These are phyloP conservation scores for Auricularia cornea DNA, from an alignment of 768 basidiomycete genomes.

Conservation along the genomic window DNA sequence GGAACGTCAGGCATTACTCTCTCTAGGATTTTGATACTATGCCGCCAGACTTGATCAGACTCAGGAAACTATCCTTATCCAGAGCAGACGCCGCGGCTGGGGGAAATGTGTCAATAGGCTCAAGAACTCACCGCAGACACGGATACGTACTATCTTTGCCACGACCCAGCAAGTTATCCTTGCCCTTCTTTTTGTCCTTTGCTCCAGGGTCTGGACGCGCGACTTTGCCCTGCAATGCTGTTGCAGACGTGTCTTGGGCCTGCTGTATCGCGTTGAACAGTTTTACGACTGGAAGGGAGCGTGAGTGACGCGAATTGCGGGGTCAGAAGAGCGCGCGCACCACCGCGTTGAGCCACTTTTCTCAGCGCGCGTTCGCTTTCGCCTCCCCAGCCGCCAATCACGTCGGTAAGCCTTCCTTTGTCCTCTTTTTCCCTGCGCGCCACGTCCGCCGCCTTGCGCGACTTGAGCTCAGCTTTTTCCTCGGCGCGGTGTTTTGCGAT, in stretches of 20 bases:
- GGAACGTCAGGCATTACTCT: too few species aligned
- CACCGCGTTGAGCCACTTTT: constrained; percentile 19
- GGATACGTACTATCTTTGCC: constrained; percentile 47
- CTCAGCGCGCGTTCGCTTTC: constrained; percentile 18
- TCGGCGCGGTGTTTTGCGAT: constrained; percentile 60
- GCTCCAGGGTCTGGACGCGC: constrained; percentile 54
- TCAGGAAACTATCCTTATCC: constrained; percentile 69
- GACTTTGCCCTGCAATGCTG: constrained; percentile 59
- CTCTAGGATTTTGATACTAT: constrained; percentile 51
- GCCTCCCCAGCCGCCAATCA: constrained; percentile 21
- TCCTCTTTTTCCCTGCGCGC: constrained; percentile 19
- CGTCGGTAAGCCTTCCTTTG: constrained; percentile 14
- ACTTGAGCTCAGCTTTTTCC: constrained; percentile 64
- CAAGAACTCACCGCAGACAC: constrained; percentile 1
- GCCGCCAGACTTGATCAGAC: constrained; percentile 75
- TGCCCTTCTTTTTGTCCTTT: constrained; percentile 43
- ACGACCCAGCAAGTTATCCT: constrained; percentile 44
- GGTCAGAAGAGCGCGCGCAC: constrained; percentile 7
- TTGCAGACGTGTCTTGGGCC: constrained; percentile 52
- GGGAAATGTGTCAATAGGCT: constrained; percentile 5
- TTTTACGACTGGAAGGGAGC: constrained; percentile 53
- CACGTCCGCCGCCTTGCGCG: constrained; percentile 40
- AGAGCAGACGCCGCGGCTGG: constrained; percentile 36
- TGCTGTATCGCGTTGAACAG: constrained; percentile 83
- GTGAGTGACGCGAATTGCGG: not conserved